These are phyloP conservation scores for Colletotrichum abscissum DNA, from an alignment of 2,329 filamentous ascomycete genomes.

Conservation along the genomic window DNA sequence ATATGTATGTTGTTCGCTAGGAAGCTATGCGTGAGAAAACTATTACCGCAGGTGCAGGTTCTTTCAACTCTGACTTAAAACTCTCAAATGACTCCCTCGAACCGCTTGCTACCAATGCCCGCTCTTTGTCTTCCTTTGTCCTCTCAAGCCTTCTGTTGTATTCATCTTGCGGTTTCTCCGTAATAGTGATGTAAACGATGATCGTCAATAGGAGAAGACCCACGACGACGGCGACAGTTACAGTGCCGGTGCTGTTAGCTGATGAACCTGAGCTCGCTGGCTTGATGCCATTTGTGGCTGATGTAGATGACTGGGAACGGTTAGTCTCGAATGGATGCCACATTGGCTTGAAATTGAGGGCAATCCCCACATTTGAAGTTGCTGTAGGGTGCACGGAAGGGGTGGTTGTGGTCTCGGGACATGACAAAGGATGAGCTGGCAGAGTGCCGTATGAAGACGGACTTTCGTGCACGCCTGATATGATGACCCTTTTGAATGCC, in stretches of 20 bases:
- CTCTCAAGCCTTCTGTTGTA: neutral
- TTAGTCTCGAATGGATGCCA: neutral
- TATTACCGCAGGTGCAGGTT: neutral
- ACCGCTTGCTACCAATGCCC: neutral
- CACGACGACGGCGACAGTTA: conserved; percentile 4
- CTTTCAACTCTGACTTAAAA: conserved; percentile 13
- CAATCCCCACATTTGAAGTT: neutral
- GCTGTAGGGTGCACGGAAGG: neutral
- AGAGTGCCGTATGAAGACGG: neutral
- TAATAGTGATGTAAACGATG: neutral
- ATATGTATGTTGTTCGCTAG: too few species aligned
- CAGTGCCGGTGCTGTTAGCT: neutral
- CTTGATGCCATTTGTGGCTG: neutral
- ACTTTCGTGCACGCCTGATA: neutral
- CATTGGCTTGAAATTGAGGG: too few species aligned
- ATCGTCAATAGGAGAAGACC: conserved; percentile 3
- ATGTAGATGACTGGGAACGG: neutral
- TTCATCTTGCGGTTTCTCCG: conserved; percentile 15
- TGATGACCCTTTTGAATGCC: neutral
- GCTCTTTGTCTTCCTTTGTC: neutral
- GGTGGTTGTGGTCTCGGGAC: neutral
- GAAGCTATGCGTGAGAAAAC: too few species aligned
- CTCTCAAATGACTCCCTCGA: neutral
- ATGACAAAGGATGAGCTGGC: neutral
- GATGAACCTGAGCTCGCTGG: neutral